Evolutionary conservation across 225 moss, liverwort and hornwort species (phyloP).

Genomic region (Neckera pumila): DNA sequence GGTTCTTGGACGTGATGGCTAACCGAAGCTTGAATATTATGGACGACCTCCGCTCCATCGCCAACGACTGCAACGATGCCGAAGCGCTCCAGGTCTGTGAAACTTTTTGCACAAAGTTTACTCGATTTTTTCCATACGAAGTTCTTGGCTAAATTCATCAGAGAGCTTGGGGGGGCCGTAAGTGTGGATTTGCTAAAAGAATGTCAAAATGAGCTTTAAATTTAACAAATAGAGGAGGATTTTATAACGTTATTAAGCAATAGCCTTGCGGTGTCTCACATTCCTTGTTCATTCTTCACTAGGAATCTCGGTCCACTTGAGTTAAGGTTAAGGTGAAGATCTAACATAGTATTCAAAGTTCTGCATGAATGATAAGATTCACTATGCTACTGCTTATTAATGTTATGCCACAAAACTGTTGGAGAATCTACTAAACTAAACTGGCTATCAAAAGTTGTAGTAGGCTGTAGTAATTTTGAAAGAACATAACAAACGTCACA

Average conservation of each 20-base stretch:
- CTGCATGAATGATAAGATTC: neutral
- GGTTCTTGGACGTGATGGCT: conserved; percentile 18
- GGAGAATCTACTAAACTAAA: neutral
- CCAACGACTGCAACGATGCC: conserved; percentile 23
- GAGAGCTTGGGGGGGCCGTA: neutral
- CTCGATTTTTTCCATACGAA: neutral
- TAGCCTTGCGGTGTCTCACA: neutral
- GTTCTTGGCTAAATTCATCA: neutral
- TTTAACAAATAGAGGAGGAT: neutral
- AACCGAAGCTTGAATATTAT: conserved; percentile 9
- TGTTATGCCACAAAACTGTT: neutral
- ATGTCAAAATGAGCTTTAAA: neutral
- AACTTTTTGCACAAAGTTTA: neutral
- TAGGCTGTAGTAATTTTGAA: neutral
- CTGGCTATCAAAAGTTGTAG: neutral
- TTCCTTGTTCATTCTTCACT: neutral
- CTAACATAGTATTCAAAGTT: neutral
- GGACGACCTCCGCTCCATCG: conserved; percentile 11
- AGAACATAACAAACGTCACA: neutral
- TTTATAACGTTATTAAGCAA: neutral
- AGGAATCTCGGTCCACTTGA: neutral
- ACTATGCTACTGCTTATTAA: neutral
- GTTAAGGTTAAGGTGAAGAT: neutral
- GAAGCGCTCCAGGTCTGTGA: conserved; percentile 5
- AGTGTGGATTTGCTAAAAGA: neutral